Percentiles rank a stretch among this genome's conserved stretches.
Conservation (phyloP, 345 rosid genomes). For the Melaleuca alternifolia region DNA sequence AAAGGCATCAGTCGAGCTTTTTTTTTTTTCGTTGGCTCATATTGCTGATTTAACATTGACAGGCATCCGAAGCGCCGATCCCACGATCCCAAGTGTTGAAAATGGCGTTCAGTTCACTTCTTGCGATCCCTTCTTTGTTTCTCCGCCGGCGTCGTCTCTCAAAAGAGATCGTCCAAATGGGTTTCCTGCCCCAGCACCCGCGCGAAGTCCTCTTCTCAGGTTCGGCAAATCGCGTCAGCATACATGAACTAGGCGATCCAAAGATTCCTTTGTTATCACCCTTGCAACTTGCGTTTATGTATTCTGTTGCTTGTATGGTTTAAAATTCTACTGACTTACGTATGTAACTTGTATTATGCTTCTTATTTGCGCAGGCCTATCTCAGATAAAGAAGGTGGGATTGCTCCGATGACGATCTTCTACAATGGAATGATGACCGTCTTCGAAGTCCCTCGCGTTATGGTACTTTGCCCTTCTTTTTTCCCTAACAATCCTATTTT, state of each 20-base stretch:
- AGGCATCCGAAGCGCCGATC: background rate
- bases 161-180: background rate
- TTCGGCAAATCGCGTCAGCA: background rate
- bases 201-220: background rate
- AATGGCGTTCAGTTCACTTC: background rate
- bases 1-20: background rate
- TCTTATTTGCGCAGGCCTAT: background rate
- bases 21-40: background rate
- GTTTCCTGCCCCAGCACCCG: background rate
- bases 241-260: background rate
- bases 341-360: background rate
- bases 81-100: background rate
- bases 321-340: background rate
- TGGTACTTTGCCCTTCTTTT: background rate
- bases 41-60: background rate
- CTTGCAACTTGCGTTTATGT: background rate
- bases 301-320: background rate
- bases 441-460: background rate
- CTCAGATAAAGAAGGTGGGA: background rate
- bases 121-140: background rate
- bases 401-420: slow-evolving; percentile 2
- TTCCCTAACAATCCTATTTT: background rate
- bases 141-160: background rate
- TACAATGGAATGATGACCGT: slow-evolving; percentile 2
- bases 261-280: background rate